A percentile compares a stretch with the other conserved stretches of the same genome.
These are phyloP conservation scores for Conoideocrella luteorostrata DNA, from an alignment of 2,329 filamentous ascomycete genomes.

Conservation along the genomic window DNA sequence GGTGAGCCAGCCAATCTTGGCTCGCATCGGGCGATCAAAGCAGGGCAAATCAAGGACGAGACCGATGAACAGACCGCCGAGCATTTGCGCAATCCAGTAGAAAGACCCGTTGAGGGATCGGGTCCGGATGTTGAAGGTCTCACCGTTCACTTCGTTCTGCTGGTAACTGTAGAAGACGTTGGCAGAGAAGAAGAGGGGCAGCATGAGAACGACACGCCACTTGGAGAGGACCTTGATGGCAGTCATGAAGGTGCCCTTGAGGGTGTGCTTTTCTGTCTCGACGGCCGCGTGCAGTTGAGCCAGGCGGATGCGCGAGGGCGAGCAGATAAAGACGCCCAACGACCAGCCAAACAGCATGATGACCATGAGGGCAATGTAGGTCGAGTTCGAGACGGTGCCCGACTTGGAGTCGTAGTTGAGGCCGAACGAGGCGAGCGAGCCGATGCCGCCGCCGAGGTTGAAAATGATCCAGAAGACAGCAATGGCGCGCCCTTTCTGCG, in stretches of 20 bases:
- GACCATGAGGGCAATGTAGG: conserved; percentile 42
- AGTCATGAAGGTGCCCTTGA: conserved; percentile 27
- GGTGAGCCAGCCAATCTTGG: conserved; percentile 37
- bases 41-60: conserved; percentile 34
- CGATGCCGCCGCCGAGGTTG: conserved; percentile 39
- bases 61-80: conserved; percentile 43
- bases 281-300: conserved; percentile 29
- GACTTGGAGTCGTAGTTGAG: conserved; percentile 34
- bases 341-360: conserved; percentile 44
- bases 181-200: conserved; percentile 48
- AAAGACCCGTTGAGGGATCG: conserved; percentile 46
- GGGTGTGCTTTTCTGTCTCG: conserved; percentile 32
- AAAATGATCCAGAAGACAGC: conserved; percentile 41
- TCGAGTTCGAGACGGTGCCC: conserved; percentile 40
- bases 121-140: conserved; percentile 47
- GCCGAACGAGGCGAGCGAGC: conserved; percentile 27
- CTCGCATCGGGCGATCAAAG: conserved; percentile 38
- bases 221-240: conserved; percentile 31
- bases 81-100: conserved; percentile 50
- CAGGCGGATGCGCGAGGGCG: conserved; percentile 35
- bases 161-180: conserved; percentile 52
- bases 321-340: conserved; percentile 41
- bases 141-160: conserved; percentile 47
- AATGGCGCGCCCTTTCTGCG: conserved; percentile 35
- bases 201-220: conserved; percentile 40